These are phyloP conservation scores for Phytophthora citrophthora DNA, from an alignment of 352 stramenopile species.

Conservation along the genomic window DNA sequence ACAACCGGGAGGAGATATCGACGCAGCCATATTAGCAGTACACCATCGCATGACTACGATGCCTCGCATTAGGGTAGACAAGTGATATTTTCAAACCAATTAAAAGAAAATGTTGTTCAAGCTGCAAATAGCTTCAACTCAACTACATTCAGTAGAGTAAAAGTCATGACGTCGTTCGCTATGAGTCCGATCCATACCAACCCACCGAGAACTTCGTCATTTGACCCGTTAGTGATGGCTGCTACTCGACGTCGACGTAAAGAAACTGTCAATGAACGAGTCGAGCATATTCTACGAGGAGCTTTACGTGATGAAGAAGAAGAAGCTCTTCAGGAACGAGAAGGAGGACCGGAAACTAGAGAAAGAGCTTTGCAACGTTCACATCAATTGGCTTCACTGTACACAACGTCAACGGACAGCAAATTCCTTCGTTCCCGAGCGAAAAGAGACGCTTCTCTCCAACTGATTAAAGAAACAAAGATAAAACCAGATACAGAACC, in stretches of 20 bases:
- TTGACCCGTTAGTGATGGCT: slow-evolving; percentile 4
- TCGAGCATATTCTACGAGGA: slow-evolving; percentile 66
- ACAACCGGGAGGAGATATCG: too few relatives aligned
- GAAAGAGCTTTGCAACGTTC: slow-evolving; percentile 42
- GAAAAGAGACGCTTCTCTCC: slow-evolving; percentile 10
- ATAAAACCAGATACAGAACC: background rate
- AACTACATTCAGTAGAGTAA: too few relatives aligned
- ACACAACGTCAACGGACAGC: slow-evolving; percentile 50
- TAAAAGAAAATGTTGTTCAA: too few relatives aligned
- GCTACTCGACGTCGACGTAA: slow-evolving; percentile 40
- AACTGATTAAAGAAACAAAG: slow-evolving; percentile 1
- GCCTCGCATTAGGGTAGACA: too few relatives aligned
- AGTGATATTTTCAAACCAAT: too few relatives aligned
- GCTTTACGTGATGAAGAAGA: slow-evolving; percentile 43
- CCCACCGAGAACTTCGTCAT: background rate
- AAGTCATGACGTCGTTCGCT: slow-evolving; percentile 1
- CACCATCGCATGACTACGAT: too few relatives aligned
- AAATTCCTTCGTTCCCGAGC: slow-evolving; percentile 43
- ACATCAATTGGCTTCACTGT: slow-evolving; percentile 54
- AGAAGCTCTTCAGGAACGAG: slow-evolving; percentile 26
- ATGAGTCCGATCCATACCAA: slow-evolving; percentile 27
- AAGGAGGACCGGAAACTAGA: slow-evolving; percentile 32
- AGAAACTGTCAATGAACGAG: slow-evolving; percentile 73
- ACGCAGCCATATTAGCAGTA: too few relatives aligned
- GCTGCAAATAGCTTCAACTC: too few relatives aligned